A percentile compares a stretch with the other conserved stretches of the same genome.
These are phyloP conservation scores for Globisporangium sylvaticum DNA, from an alignment of 352 stramenopile genomes.

Conservation along the genomic window DNA sequence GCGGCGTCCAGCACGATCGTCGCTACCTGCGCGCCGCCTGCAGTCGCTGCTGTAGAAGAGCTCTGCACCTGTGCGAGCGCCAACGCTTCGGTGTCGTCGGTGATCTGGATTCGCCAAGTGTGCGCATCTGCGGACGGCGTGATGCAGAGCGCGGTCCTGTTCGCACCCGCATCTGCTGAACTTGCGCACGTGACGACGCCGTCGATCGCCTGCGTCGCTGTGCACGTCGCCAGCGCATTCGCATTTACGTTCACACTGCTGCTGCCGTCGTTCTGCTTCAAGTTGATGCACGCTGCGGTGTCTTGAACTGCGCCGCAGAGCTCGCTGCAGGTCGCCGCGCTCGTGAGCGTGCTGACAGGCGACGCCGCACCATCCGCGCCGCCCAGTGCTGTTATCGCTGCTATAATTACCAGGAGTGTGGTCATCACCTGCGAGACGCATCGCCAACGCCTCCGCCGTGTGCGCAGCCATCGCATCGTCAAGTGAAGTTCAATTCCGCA, in stretches of 20 bases:
- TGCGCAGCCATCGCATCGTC: slow-evolving; percentile 3
- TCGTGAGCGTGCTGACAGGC: neutral
- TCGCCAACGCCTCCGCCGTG: neutral
- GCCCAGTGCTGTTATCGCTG: neutral
- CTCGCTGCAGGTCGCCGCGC: slow-evolving; percentile 4
- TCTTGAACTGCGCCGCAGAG: slow-evolving; percentile 2
- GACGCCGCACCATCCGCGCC: neutral
- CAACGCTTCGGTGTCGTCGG: slow-evolving; percentile 9
- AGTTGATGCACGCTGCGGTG: slow-evolving; percentile 4
- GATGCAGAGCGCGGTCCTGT: slow-evolving; percentile 10
- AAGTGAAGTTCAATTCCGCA: neutral
- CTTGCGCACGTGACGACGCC: slow-evolving; percentile 4
- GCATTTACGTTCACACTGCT: neutral
- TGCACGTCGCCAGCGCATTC: neutral
- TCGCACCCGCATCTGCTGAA: neutral
- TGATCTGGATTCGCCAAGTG: slow-evolving; percentile 9
- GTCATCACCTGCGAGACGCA: neutral
- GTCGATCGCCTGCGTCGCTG: neutral
- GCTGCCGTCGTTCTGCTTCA: neutral
- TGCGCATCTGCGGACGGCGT: slow-evolving; percentile 1
- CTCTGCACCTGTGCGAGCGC: neutral
- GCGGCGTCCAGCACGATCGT: slow-evolving; percentile 10
- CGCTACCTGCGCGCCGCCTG: neutral
- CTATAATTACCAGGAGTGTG: neutral
- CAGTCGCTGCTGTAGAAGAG: neutral